These are phyloP conservation scores for Lolium perenne DNA, from an alignment of 176 grass and related monocot species.

Conservation along the genomic window DNA sequence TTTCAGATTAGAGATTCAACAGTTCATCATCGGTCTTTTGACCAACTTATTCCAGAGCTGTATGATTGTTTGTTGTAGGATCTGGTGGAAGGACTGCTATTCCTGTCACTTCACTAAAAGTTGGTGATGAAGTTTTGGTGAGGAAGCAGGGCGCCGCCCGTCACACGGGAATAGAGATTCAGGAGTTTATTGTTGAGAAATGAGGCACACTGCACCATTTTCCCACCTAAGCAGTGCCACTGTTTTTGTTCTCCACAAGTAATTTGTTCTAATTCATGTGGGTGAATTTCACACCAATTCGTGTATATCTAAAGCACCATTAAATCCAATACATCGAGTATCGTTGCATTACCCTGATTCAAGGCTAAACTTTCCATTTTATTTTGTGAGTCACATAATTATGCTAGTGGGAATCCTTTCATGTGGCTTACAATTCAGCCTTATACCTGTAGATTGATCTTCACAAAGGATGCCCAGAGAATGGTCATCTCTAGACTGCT, in stretches of 20 bases:
- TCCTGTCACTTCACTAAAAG: slow-evolving; percentile 88
- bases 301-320: not conserved
- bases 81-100: slow-evolving; percentile 56
- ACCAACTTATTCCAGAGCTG: not conserved
- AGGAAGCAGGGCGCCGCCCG: slow-evolving; percentile 78
- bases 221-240: not conserved
- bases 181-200: slow-evolving; percentile 92
- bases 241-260: not conserved
- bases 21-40: not conserved
- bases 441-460: not conserved
- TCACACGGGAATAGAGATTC: slow-evolving; percentile 96
- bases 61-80: slow-evolving; percentile 33
- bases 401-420: not conserved
- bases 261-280: not conserved
- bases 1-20: not conserved
- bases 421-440: not conserved
- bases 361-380: slow-evolving; percentile 9
- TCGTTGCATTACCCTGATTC: not conserved
- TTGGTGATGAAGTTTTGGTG: slow-evolving; percentile 76
- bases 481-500: too few relatives aligned
- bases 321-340: not conserved
- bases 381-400: not conserved
- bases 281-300: not conserved
- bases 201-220: slow-evolving; percentile 36
- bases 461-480: not conserved